Conservation (phyloP, 2,329 filamentous ascomycete species). For the Rhynchosporium graminicola region DNA sequence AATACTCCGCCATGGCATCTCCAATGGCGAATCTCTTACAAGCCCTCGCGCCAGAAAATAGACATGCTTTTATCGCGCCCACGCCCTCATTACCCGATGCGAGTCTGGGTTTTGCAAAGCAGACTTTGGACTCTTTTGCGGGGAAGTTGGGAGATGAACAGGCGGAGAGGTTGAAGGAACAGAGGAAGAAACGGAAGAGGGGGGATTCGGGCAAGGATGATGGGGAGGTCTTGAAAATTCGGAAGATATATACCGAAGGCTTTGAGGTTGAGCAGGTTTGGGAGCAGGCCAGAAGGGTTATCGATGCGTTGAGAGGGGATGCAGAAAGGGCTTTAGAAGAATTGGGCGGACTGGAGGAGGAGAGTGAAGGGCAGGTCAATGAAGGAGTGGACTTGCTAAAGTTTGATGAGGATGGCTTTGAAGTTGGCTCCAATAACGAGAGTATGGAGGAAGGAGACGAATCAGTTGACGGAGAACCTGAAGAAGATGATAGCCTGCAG, state of each 20-base stretch:
- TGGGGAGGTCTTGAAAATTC: constrained; percentile 66
- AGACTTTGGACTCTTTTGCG: constrained; percentile 77
- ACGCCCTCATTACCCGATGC: constrained; percentile 64
- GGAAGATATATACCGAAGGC: constrained; percentile 81
- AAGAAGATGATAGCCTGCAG: constrained; percentile 40
- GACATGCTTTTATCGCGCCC: constrained; percentile 70
- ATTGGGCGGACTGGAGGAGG: constrained; percentile 34
- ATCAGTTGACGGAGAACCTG: constrained; percentile 31
- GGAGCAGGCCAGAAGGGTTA: constrained; percentile 86
- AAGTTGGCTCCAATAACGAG: constrained; percentile 41
- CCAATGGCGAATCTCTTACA: constrained; percentile 33
- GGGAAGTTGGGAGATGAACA: constrained; percentile 73
- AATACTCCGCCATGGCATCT: constrained; percentile 19
- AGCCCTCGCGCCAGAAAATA: constrained; percentile 34
- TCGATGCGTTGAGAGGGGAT: constrained; percentile 62
- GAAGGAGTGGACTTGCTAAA: constrained; percentile 41
- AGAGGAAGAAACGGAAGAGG: constrained; percentile 76
- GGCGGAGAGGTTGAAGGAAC: constrained; percentile 64
- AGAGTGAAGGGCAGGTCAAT: constrained; percentile 39
- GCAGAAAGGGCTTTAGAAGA: constrained; percentile 50
- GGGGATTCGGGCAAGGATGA: constrained; percentile 50
- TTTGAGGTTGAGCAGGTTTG: constrained; percentile 89
- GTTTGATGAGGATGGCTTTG: constrained; percentile 45
- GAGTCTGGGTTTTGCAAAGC: constrained; percentile 75
- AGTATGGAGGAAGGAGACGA: constrained; percentile 38